Percentiles rank a stretch among this genome's conserved stretches.
These are phyloP conservation scores for Zygoascus sp. DNA, from an alignment of 1,139 yeast genomes.

Conservation along the genomic window DNA sequence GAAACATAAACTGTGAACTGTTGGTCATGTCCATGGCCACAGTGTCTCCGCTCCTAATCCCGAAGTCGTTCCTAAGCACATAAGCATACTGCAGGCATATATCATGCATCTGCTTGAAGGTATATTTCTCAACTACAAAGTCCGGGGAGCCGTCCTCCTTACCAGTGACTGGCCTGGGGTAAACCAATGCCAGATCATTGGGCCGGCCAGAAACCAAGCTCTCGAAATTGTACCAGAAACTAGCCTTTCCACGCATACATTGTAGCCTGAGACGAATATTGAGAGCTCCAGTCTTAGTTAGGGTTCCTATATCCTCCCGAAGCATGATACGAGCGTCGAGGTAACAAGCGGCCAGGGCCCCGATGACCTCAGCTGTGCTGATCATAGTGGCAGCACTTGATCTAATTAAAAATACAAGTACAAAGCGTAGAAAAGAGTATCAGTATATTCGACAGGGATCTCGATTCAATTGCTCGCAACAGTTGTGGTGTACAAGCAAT, in stretches of 20 bases:
- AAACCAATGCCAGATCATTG: slow-evolving; percentile 53
- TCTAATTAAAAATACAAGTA: too few species aligned
- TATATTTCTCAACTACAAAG: slow-evolving; percentile 57
- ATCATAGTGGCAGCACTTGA: slow-evolving; percentile 2
- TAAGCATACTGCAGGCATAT: slow-evolving; percentile 61
- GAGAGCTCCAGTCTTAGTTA: slow-evolving; percentile 9
- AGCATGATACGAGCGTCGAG: slow-evolving; percentile 28
- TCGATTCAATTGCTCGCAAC: too few species aligned
- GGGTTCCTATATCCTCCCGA: slow-evolving; percentile 14
- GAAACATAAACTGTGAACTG: slow-evolving; percentile 71
- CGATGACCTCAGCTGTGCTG: slow-evolving; percentile 19
- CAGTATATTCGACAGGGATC: too few species aligned
- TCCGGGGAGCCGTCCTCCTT: slow-evolving; percentile 42
- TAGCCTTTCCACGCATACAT: slow-evolving; percentile 45
- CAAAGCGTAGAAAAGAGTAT: too few species aligned
- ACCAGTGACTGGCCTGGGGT: slow-evolving; percentile 53
- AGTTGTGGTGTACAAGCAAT: too few species aligned
- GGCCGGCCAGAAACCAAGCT: slow-evolving; percentile 47
- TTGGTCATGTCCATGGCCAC: slow-evolving; percentile 77
- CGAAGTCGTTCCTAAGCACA: slow-evolving; percentile 58
- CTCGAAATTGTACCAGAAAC: slow-evolving; percentile 66
- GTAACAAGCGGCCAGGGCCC: slow-evolving; percentile 30
- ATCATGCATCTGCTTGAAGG: slow-evolving; percentile 65
- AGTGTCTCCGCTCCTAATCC: slow-evolving; percentile 61
- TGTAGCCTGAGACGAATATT: slow-evolving; percentile 11